A percentile compares a stretch with the other conserved stretches of the same genome.
Evolutionary conservation across 1,139 yeast genomes (phyloP).

Genomic region (Candida sanyaensis): DNA sequence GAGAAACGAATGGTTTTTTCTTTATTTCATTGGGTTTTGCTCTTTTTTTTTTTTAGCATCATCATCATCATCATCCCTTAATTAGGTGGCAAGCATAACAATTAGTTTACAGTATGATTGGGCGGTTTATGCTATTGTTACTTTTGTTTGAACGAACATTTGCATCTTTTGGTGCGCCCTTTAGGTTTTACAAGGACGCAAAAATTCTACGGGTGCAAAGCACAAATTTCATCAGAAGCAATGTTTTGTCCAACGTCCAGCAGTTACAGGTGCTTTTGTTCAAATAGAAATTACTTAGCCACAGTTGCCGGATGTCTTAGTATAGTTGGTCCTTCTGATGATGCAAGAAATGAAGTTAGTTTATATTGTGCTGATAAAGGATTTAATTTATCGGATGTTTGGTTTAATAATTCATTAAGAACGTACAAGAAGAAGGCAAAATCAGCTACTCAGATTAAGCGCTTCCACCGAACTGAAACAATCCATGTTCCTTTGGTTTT

Average conservation of each 20-base stretch:
- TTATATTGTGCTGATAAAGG: constrained; percentile 24
- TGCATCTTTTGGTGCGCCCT: constrained; percentile 13
- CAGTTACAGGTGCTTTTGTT: constrained; percentile 10
- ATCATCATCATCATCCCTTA: no score
- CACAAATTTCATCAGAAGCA: constrained; percentile 6
- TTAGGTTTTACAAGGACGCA: constrained; percentile 12
- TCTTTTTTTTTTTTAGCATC: no score
- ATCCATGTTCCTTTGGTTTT: constrained; percentile 25
- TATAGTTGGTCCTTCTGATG: constrained; percentile 20
- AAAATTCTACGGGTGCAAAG: constrained; percentile 12
- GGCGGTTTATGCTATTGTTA: not conserved
- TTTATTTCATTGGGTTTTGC: no score
- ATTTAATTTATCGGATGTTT: not conserved
- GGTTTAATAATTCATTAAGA: constrained; percentile 6
- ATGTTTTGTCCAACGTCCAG: constrained; percentile 5
- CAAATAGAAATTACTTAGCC: constrained; percentile 5
- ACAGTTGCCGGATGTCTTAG: constrained; percentile 11
- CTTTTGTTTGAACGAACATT: no score
- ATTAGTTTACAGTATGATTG: no score
- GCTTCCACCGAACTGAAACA: constrained; percentile 21
- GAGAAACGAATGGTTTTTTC: no score
- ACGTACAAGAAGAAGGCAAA: constrained; percentile 13
- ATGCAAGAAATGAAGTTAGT: constrained; percentile 21
- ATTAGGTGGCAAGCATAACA: no score
- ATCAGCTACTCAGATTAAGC: constrained; percentile 20